These are phyloP conservation scores for Carex parvula DNA, from an alignment of 176 grass and related monocot genomes.

Conservation along the genomic window DNA sequence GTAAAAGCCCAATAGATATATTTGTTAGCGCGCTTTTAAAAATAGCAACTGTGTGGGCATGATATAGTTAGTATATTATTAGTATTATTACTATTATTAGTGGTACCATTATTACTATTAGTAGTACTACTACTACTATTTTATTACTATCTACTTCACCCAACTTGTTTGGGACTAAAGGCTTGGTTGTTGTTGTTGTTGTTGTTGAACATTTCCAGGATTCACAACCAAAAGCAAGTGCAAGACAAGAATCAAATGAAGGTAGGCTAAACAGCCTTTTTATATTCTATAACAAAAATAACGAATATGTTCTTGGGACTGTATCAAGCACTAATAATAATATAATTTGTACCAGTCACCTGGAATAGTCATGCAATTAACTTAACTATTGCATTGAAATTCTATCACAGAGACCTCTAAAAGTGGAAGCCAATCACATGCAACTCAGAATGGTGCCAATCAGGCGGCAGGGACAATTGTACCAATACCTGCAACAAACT, in stretches of 20 bases:
- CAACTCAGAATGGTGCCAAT: conserved; percentile 16
- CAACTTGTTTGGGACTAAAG: no score
- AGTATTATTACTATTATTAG: no score
- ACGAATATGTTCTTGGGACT: not conserved
- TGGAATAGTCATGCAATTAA: conserved; percentile 4
- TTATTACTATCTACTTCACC: no score
- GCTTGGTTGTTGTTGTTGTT: no score
- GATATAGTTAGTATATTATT: no score
- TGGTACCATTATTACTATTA: no score
- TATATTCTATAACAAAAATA: not conserved
- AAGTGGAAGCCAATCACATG: not conserved
- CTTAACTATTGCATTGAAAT: not conserved
- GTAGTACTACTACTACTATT: no score
- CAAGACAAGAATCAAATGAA: conserved; percentile 27
- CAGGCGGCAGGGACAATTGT: not conserved
- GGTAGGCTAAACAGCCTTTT: not conserved
- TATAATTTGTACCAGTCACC: not conserved
- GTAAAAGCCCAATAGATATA: not conserved
- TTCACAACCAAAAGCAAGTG: conserved; percentile 25
- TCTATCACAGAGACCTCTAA: conserved; percentile 12
- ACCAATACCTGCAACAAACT: conserved; percentile 24
- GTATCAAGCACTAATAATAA: conserved; percentile 4
- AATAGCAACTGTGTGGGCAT: not conserved
- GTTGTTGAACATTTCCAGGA: conserved; percentile 20
- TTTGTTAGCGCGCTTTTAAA: not conserved